phyloP scores from a whole-genome alignment of 108 stramenopile genomes.

The Fistulifera pelliculosa region DNA sequence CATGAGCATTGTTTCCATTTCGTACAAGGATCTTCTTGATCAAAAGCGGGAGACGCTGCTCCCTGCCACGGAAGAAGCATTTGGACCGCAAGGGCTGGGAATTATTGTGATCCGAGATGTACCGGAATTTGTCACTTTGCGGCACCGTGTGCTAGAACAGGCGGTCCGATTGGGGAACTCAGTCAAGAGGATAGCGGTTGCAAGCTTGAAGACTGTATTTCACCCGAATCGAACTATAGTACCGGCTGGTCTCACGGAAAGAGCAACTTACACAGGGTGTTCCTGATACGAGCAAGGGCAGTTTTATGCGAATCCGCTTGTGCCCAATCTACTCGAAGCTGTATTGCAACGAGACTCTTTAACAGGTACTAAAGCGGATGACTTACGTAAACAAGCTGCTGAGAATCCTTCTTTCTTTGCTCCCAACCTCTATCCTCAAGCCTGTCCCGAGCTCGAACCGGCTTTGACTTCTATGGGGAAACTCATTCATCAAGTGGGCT shows the following conservation, averaged over 20 bases:
- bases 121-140: conserved; percentile 22
- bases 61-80: conserved; percentile 26
- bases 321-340: conserved; percentile 29
- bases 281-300: conserved; percentile 75
- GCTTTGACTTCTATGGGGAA: conserved; percentile 64
- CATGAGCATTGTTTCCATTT: conserved; percentile 25
- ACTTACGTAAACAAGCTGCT: conserved; percentile 7
- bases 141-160: conserved; percentile 38
- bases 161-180: conserved; percentile 42
- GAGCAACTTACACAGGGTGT: conserved; percentile 59
- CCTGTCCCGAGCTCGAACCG: conserved; percentile 57
- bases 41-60: conserved; percentile 13
- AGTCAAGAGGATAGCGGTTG: background rate
- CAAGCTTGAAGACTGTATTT: conserved; percentile 13
- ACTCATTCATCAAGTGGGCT: conserved; percentile 63
- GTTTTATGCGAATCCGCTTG: conserved; percentile 87
- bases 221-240: conserved; percentile 54
- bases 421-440: conserved; percentile 75
- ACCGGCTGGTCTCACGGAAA: conserved; percentile 81
- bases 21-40: conserved; percentile 34
- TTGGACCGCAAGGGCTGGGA: conserved; percentile 33
- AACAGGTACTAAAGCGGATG: conserved; percentile 4
- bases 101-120: conserved; percentile 48
- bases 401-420: conserved; percentile 56
- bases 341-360: conserved; percentile 5